Evolutionary conservation across 305 asterid genomes (phyloP), one percentile per base, ranked within the genome.

Genomic region (Lippia alba): DNA sequence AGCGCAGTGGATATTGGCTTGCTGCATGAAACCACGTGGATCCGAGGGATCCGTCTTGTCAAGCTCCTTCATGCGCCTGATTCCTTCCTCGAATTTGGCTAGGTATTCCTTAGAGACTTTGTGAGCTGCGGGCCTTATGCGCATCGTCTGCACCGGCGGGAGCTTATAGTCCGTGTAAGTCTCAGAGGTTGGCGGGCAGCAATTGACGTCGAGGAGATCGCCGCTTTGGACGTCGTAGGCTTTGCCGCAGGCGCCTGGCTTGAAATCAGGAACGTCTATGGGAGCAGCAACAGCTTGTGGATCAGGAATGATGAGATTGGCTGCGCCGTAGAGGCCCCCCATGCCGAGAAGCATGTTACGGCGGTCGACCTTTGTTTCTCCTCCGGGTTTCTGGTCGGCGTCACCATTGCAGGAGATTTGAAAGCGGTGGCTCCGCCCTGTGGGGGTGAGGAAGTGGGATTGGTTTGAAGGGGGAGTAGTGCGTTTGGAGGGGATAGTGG

Each of bases 1-100:
- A 40, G 84, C 87, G 30, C 90, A 85, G 39, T 85, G 90, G 60
- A 85, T 77, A 7, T 82, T 82, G 4, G 87, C 90, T 56, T 85
- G 90, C 59, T 80, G 85, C 74, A n/a, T 62, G 75, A 85, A 85
- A 6, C 80, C 80, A 1, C 87, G 81, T 0, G 89, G 86, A 18
- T 83, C 88, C 3, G 16, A 0, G 0, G 80, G 79, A 44, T 83
- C 87, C 0, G 59, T 19, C 33, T n/a, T 39, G 41, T 80, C 84
- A 2, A 85, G 86, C 55, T 18, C 73, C 64, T 63, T 80, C 90
- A 85, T 82, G 11, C 67, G 73, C 19, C 72, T 40, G 4, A 82
- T 57, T 5, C 81, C 90, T 17, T 65, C 73, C 67, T 78, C 80
- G 61, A 59, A 80, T 66, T 85, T 85, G 40, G 74, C 76, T 0